These are phyloP conservation scores for Cenchrus fungigraminus DNA, from an alignment of 176 grass and related monocot genomes.

Conservation along the genomic window DNA sequence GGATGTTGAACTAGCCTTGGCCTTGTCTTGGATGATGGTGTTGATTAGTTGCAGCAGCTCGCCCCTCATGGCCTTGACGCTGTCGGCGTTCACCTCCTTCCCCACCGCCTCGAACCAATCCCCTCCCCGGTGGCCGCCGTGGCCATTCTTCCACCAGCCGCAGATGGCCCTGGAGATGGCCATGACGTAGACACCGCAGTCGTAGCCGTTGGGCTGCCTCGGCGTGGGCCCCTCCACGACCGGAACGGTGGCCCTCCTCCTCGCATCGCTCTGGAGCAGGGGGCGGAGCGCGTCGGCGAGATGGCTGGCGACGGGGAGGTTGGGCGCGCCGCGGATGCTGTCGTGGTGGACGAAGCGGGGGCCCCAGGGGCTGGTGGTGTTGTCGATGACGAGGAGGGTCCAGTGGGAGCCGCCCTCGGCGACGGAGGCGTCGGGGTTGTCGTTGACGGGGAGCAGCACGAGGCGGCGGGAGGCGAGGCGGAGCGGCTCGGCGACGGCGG, in stretches of 20 bases:
- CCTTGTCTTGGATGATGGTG: conserved; percentile 53
- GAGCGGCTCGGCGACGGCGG: conserved; percentile 51
- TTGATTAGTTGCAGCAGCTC: conserved; percentile 63
- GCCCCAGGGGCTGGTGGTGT: not conserved
- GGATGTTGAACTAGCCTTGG: not conserved
- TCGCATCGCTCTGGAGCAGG: conserved; percentile 14
- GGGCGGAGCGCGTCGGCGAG: conserved; percentile 54
- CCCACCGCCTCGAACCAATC: conserved; percentile 66
- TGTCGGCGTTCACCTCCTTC: conserved; percentile 53
- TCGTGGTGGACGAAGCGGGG: conserved; percentile 85
- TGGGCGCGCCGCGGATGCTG: conserved; percentile 48
- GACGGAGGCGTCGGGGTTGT: conserved; percentile 55
- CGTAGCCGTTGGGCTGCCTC: conserved; percentile 69
- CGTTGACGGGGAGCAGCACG: conserved; percentile 71
- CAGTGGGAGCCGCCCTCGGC: conserved; percentile 77
- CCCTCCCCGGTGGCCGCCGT: not conserved
- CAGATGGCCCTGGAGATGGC: conserved; percentile 65
- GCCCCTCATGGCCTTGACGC: conserved; percentile 56
- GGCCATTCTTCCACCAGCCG: conserved; percentile 53
- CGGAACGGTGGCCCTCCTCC: conserved; percentile 2
- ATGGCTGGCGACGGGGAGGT: conserved; percentile 41
- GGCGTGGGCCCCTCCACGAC: conserved; percentile 70
- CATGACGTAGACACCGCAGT: conserved; percentile 81
- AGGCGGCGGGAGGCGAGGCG: conserved; percentile 51
- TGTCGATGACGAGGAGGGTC: conserved; percentile 58